These are phyloP conservation scores for Aspergillus baeticus DNA, from an alignment of 495 filamentous ascomycete species.

Conservation along the genomic window DNA sequence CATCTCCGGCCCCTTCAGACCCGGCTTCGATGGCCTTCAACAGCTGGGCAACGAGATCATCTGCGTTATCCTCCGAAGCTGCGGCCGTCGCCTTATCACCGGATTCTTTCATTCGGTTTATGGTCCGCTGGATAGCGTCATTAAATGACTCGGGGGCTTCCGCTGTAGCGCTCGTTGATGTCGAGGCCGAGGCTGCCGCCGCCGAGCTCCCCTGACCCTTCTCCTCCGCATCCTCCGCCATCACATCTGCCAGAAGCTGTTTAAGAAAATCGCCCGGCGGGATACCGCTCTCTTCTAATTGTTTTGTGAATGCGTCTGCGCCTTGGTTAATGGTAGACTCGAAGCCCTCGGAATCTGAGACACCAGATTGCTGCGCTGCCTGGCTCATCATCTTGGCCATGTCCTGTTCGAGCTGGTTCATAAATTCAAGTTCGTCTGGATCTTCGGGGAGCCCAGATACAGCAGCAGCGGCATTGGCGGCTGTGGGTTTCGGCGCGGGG, in stretches of 20 bases:
- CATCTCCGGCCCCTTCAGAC: conserved; percentile 60
- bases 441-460: conserved; percentile 13
- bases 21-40: conserved; percentile 70
- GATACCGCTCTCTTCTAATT: conserved; percentile 73
- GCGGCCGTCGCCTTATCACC: conserved; percentile 79
- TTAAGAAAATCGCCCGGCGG: conserved; percentile 76
- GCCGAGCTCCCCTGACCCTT: conserved; percentile 21
- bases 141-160: conserved; percentile 64
- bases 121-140: conserved; percentile 84
- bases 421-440: conserved; percentile 63
- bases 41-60: conserved; percentile 82
- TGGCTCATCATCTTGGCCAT: conserved; percentile 76
- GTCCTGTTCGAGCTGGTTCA: conserved; percentile 77
- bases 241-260: conserved; percentile 76
- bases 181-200: conserved; percentile 3
- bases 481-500: conserved; percentile 26
- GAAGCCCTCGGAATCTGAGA: conserved; percentile 22
- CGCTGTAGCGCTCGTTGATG: conserved; percentile 20
- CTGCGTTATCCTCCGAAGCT: conserved; percentile 61
- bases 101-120: conserved; percentile 90
- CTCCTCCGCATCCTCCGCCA: conserved; percentile 66
- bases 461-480: conserved; percentile 25
- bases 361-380: conserved; percentile 27
- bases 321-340: conserved; percentile 34
- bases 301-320: conserved; percentile 63